Conservation (phyloP, 2,329 filamentous ascomycete genomes). For the Neonectria sp. region DNA sequence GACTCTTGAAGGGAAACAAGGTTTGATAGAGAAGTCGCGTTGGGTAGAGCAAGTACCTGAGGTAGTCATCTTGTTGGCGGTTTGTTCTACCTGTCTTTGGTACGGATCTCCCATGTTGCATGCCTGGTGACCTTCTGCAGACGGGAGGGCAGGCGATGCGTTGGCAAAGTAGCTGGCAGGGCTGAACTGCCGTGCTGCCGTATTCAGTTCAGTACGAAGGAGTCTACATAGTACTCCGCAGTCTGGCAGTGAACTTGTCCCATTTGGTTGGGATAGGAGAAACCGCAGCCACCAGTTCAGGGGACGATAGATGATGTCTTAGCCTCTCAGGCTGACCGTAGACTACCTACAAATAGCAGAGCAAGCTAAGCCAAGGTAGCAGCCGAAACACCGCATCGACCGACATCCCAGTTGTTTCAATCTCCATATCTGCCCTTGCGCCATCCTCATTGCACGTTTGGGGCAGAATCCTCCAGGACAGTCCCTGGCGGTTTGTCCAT, state of each 20-base stretch:
- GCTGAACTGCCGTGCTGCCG: slow-evolving; percentile 8
- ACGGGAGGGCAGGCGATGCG: slow-evolving; percentile 14
- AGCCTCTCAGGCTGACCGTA: slow-evolving; percentile 2
- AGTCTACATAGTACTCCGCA: neutral
- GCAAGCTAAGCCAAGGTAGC: neutral
- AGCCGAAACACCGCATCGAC: neutral
- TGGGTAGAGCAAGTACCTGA: neutral
- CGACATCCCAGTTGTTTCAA: slow-evolving; percentile 19
- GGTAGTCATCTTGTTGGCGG: neutral
- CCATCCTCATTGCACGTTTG: slow-evolving; percentile 15
- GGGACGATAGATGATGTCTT: neutral
- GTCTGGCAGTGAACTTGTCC: slow-evolving; percentile 5
- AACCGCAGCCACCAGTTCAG: slow-evolving; percentile 7
- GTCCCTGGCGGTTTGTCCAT: slow-evolving; percentile 7
- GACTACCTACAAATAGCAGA: neutral
- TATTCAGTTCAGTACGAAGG: neutral
- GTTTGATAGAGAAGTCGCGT: neutral
- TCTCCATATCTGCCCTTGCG: slow-evolving; percentile 10
- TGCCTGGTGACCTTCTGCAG: slow-evolving; percentile 1
- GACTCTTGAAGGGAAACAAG: neutral
- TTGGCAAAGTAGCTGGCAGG: slow-evolving; percentile 22
- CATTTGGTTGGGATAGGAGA: neutral
- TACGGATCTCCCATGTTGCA: slow-evolving; percentile 5
- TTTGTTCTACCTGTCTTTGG: neutral
- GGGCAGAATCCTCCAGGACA: neutral